Evolutionary conservation across 1,139 yeast genomes (phyloP).

Genomic region (Williopsis jadinii): DNA sequence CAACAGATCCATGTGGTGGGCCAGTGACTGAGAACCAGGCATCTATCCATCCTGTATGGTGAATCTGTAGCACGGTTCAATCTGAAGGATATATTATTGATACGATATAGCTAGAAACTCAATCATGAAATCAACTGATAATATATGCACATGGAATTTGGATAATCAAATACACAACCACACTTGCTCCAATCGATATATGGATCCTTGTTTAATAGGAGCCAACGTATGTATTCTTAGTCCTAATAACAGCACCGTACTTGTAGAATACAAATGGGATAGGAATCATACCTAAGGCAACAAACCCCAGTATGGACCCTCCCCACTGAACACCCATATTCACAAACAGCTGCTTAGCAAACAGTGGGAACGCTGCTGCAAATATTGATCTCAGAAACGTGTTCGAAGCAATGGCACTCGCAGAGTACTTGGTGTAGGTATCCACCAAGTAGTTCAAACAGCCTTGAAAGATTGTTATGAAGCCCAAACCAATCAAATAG

Average conservation of each 20-base stretch:
- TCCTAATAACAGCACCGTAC: slow-evolving; percentile 46
- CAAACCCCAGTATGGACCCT: slow-evolving; percentile 41
- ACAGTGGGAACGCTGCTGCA: slow-evolving; percentile 68
- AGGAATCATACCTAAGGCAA: slow-evolving; percentile 46
- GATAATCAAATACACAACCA: too few species aligned
- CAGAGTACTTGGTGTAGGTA: slow-evolving; percentile 49
- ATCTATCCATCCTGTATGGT: too few species aligned
- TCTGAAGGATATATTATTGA: too few species aligned
- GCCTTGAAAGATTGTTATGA: slow-evolving; percentile 46
- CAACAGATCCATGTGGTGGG: too few species aligned
- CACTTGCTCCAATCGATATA: too few species aligned
- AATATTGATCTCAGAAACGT: slow-evolving; percentile 54
- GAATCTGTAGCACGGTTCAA: too few species aligned
- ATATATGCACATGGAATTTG: too few species aligned
- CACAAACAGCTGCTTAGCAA: slow-evolving; percentile 43
- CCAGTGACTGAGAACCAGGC: too few species aligned
- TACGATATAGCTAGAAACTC: too few species aligned
- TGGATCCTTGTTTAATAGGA: too few species aligned
- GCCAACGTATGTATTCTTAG: slow-evolving; percentile 32
- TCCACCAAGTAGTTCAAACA: slow-evolving; percentile 51
- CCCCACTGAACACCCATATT: slow-evolving; percentile 54
- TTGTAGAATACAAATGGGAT: slow-evolving; percentile 50
- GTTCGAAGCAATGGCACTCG: slow-evolving; percentile 71
- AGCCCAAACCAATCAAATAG: slow-evolving; percentile 54
- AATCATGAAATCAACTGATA: too few species aligned